phyloP scores from a whole-genome alignment of 83 land plant species.

The Picea abies region DNA sequence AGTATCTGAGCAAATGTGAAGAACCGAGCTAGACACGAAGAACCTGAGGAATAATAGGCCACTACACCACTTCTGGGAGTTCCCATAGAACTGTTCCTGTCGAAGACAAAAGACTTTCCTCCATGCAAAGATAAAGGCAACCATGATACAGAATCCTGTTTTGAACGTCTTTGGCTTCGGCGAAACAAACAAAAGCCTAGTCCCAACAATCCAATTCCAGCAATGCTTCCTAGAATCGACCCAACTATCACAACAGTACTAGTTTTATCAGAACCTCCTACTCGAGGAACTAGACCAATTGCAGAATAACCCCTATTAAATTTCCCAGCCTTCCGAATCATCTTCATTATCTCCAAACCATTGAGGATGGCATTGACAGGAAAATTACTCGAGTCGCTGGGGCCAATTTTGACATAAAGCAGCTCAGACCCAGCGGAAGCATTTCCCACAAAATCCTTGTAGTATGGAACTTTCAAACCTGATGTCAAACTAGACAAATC shows the following conservation, averaged over 20 bases:
- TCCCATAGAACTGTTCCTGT: too few relatives aligned
- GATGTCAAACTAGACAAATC: conserved; percentile 37
- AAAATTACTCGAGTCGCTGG: conserved; percentile 19
- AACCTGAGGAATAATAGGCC: conserved; percentile 63
- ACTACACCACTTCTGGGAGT: conserved; percentile 36
- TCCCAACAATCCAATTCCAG: conserved; percentile 4
- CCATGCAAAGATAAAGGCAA: too few relatives aligned
- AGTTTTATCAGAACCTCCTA: conserved; percentile 20
- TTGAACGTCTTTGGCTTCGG: too few relatives aligned
- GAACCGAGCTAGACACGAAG: conserved; percentile 63
- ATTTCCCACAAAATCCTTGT: conserved; percentile 52
- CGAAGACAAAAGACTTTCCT: too few relatives aligned
- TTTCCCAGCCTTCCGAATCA: conserved; percentile 7
- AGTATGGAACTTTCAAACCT: conserved; percentile 35
- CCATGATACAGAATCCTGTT: too few relatives aligned
- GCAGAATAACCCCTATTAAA: too few relatives aligned
- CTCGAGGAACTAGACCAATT: conserved; percentile 10
- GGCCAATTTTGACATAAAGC: conserved; percentile 49
- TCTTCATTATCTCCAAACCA: conserved; percentile 71
- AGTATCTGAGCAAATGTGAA: conserved; percentile 59
- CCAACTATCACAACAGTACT: too few relatives aligned
- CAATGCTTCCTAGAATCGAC: too few relatives aligned
- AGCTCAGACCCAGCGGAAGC: conserved; percentile 14
- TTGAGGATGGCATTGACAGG: conserved; percentile 58
- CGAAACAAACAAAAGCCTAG: conserved; percentile 13